Percentiles rank a stretch among this genome's conserved stretches.
Evolutionary conservation across 2,329 filamentous ascomycete species (phyloP).

Genomic region (Paecilomyces sp.): DNA sequence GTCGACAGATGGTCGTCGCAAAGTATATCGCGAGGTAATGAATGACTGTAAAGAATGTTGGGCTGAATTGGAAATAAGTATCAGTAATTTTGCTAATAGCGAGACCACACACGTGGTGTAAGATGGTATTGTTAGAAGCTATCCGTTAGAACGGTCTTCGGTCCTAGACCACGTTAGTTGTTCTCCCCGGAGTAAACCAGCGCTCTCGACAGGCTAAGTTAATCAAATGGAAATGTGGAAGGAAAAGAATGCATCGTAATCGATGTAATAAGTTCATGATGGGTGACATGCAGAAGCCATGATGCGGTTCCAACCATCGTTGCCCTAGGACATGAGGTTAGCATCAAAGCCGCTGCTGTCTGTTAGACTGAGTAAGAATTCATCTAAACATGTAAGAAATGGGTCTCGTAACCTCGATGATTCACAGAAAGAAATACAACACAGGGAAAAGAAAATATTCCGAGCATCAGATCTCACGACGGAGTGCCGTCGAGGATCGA

Average conservation of each 20-base stretch:
- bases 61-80: not conserved
- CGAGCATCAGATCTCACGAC: not conserved
- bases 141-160: not conserved
- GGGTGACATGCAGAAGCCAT: not conserved
- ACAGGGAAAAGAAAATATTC: not conserved
- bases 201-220: not conserved
- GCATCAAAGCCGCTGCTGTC: not conserved
- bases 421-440: not conserved
- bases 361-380: not conserved
- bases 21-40: not conserved
- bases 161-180: not conserved
- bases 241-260: not conserved
- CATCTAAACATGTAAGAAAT: not conserved
- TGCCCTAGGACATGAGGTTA: slow-evolving; percentile 3
- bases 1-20: not conserved
- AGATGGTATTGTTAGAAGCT: not conserved
- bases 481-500: not conserved
- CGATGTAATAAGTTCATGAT: not conserved
- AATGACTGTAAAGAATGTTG: not conserved
- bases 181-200: not conserved
- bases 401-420: not conserved
- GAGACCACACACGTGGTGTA: not conserved
- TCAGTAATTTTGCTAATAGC: not conserved
- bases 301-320: not conserved
- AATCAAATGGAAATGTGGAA: not conserved